A percentile compares a stretch with the other conserved stretches of the same genome.
Evolutionary conservation across 371 early-diverging fungal species (phyloP).

Genomic region (Parasitella parasitica): DNA sequence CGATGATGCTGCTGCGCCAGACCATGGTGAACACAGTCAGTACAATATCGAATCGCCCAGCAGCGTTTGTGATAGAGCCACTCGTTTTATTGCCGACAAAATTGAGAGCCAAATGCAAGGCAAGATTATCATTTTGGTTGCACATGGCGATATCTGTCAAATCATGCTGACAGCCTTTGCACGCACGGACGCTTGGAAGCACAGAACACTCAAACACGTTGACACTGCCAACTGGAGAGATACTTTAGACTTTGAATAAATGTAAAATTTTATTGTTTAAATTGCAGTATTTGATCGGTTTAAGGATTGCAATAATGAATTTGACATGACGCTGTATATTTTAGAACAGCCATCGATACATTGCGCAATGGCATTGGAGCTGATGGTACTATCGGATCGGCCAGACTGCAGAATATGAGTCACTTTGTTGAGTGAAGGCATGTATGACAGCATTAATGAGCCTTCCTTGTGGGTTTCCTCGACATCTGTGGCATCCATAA

Average conservation of each 20-base stretch:
- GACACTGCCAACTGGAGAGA: constrained; percentile 51
- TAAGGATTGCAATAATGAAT: constrained; percentile 45
- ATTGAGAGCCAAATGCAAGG: constrained; percentile 43
- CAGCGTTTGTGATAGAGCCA: constrained; percentile 40
- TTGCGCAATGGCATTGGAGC: constrained; percentile 73
- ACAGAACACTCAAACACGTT: constrained; percentile 44
- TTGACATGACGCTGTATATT: constrained; percentile 75
- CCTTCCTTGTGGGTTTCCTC: constrained; percentile 76
- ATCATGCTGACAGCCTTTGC: constrained; percentile 41
- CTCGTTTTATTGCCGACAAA: constrained; percentile 35
- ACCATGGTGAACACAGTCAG: constrained; percentile 42
- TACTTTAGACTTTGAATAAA: constrained; percentile 7
- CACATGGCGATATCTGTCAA: constrained; percentile 52
- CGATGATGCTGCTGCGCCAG: constrained; percentile 36
- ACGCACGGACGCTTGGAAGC: constrained; percentile 40
- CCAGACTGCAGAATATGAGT: constrained; percentile 89
- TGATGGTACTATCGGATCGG: constrained; percentile 52
- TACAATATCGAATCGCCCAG: constrained; percentile 38
- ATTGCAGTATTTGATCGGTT: neutral
- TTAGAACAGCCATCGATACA: constrained; percentile 84
- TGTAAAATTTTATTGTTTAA: neutral
- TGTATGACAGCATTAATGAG: constrained; percentile 75
- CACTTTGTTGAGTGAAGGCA: constrained; percentile 87
- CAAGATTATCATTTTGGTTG: constrained; percentile 42
- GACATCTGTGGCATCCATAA: constrained; percentile 69